Evolutionary conservation across 1,284 basidiomycete genomes (phyloP).

Genomic region (Lentinula novae-zelandiae): DNA sequence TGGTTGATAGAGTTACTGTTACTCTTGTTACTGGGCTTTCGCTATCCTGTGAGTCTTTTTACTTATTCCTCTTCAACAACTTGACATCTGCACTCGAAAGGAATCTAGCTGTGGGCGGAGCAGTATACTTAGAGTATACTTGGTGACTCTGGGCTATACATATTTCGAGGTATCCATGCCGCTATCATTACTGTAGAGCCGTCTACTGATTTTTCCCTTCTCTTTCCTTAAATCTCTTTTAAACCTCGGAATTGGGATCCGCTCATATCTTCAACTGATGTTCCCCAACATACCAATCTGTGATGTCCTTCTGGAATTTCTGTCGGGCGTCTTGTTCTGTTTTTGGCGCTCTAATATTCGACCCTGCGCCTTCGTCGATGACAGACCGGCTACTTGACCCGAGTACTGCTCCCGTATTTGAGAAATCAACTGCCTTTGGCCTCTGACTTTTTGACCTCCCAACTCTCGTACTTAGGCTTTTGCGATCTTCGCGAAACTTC

Average conservation of each 20-base stretch:
- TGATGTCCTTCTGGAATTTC: neutral
- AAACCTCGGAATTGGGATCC: neutral
- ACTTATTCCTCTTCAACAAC: neutral
- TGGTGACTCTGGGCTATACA: neutral
- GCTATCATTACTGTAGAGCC: neutral
- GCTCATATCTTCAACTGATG: neutral
- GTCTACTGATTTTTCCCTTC: neutral
- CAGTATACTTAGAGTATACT: neutral
- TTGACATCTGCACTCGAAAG: neutral
- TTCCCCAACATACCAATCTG: neutral
- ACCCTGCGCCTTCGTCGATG: neutral
- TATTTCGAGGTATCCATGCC: neutral
- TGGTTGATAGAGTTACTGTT: neutral
- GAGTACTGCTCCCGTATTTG: neutral
- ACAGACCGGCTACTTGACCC: neutral
- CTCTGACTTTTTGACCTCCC: neutral
- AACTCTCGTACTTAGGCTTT: neutral
- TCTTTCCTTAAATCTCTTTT: neutral
- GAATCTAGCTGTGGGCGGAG: neutral
- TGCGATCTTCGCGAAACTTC: neutral
- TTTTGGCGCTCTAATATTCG: neutral
- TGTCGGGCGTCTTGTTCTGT: neutral
- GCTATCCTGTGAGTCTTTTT: neutral
- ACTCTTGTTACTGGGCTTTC: neutral
- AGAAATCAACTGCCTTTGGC: neutral